Percentiles rank a stretch among this genome's conserved stretches.
phyloP scores from a whole-genome alignment of 176 grass and related monocot species.

The Musa itinerans region DNA sequence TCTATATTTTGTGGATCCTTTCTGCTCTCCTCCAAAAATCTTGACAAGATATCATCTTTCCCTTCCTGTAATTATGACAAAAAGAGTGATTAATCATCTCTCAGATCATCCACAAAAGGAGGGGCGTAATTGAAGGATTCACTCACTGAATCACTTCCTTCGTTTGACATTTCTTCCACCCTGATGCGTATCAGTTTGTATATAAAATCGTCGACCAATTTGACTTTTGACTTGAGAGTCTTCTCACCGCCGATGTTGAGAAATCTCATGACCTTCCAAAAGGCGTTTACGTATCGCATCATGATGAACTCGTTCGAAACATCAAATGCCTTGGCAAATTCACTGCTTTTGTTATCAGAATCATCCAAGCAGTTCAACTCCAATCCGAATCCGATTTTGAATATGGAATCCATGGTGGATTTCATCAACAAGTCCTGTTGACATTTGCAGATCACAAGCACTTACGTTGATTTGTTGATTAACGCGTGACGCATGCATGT shows the following conservation, averaged over 20 bases:
- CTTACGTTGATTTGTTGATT: not conserved
- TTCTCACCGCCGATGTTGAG: slow-evolving; percentile 55
- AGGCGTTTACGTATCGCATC: slow-evolving; percentile 38
- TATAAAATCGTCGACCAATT: slow-evolving; percentile 46
- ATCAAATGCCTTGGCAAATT: slow-evolving; percentile 67
- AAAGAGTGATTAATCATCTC: not conserved
- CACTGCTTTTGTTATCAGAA: slow-evolving; percentile 19
- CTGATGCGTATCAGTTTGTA: slow-evolving; percentile 33
- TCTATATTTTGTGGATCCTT: slow-evolving; percentile 28
- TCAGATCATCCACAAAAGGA: too few relatives aligned
- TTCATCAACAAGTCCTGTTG: slow-evolving; percentile 52
- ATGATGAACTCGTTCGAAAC: slow-evolving; percentile 43
- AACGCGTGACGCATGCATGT: not conserved
- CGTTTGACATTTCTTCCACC: not conserved
- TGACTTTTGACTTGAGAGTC: slow-evolving; percentile 41
- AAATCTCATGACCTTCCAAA: slow-evolving; percentile 60
- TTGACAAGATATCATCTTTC: slow-evolving; percentile 65
- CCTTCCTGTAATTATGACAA: slow-evolving; percentile 22
- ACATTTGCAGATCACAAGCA: not conserved
- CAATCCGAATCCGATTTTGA: slow-evolving; percentile 53
- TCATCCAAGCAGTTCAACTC: slow-evolving; percentile 34
- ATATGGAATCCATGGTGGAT: slow-evolving; percentile 64
- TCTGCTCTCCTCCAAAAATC: slow-evolving; percentile 51
- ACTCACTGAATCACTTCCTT: slow-evolving; percentile 10
- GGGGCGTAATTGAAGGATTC: not conserved